Conservation (phyloP, 2,329 filamentous ascomycete genomes). For the Penicillium sp. region DNA sequence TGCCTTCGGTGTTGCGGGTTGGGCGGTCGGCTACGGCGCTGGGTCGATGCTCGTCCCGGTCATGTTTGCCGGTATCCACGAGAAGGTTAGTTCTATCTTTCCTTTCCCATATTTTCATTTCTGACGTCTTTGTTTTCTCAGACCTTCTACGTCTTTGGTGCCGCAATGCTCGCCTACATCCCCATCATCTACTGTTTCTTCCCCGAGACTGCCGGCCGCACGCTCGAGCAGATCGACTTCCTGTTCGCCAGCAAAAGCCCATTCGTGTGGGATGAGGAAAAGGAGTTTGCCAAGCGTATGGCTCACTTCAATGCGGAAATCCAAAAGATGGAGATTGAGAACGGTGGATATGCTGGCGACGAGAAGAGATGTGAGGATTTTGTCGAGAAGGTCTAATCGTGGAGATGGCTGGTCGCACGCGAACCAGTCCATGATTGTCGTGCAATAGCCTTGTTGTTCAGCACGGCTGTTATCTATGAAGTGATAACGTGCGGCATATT, state of each 20-base stretch:
- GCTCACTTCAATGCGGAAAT: conserved; percentile 8
- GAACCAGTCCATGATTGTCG: conserved; percentile 1
- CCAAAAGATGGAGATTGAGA: conserved; percentile 11
- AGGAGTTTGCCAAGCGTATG: conserved; percentile 11
- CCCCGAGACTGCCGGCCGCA: conserved; percentile 21
- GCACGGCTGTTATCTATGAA: background rate
- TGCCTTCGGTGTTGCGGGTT: conserved; percentile 31
- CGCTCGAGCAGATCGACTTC: conserved; percentile 26
- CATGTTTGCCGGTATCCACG: conserved; percentile 22
- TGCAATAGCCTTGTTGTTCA: background rate
- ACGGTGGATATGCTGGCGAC: background rate
- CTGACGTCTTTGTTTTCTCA: background rate
- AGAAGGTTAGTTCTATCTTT: conserved; percentile 13
- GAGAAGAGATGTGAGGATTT: conserved; percentile 7
- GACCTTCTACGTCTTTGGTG: conserved; percentile 57
- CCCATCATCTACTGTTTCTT: conserved; percentile 56
- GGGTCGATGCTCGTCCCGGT: conserved; percentile 20
- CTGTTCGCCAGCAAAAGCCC: conserved; percentile 21
- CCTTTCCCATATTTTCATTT: conserved; percentile 1
- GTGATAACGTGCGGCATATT: background rate
- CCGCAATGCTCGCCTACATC: conserved; percentile 62
- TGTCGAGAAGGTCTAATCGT: conserved; percentile 6
- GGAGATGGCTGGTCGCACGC: background rate
- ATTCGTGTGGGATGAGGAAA: conserved; percentile 21
- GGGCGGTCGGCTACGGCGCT: conserved; percentile 23